Base-by-base conservation (phyloP, 2,329 filamentous ascomycete genomes). In the Myriosclerotinia scirpicola region DNA sequence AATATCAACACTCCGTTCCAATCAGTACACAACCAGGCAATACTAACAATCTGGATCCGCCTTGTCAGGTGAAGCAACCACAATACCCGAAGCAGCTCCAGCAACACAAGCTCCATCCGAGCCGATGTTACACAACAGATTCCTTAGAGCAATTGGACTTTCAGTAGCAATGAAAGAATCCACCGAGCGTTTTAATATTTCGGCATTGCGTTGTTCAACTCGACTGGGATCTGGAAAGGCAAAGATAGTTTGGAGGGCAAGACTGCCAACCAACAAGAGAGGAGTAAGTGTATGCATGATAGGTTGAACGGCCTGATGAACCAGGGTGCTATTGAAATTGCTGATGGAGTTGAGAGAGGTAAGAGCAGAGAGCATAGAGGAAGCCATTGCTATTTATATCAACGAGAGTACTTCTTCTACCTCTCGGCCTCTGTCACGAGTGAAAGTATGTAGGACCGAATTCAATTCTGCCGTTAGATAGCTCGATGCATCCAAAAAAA, bases 101-200 rank as follows among this genome's bases (percentile, higher is more conserved):
- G 75, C 67, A 20, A 80, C 80, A 69, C 83, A 77, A 70, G 82
- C 83, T 36, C 86, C 86, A 65, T 76, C 76, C 12, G 83, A 75
- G 4, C 86, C 86, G 69, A 88, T 87, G 73, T 88, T 88, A 77
- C 83, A 85, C 48, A 87, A 75, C 36, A 88, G 77, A 67, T 83
- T 79, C 12, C 78, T 74, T 38, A 85, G 73, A 3, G 86, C 83
- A 71, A 85, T 79, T 9, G 82, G 80, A 20, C 78, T 81, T 75
- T 88, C 81, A 0, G 78, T 80, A 40, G 80, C 75, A 70, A 88
- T 79, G 74, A 84, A 88, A 42, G 79, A 78, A 69, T 85, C 82
- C 17, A 87, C 81, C 34, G 79, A 78, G 59, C 82, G 79, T 72
- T 81, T 84, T 66, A 79, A 70, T 56, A 84, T 69, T 40, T 75